Percentiles rank a stretch among this genome's conserved stretches.
Evolutionary conservation across 371 early-diverging fungal species (phyloP).

Genomic region (Entomophthora muscae): DNA sequence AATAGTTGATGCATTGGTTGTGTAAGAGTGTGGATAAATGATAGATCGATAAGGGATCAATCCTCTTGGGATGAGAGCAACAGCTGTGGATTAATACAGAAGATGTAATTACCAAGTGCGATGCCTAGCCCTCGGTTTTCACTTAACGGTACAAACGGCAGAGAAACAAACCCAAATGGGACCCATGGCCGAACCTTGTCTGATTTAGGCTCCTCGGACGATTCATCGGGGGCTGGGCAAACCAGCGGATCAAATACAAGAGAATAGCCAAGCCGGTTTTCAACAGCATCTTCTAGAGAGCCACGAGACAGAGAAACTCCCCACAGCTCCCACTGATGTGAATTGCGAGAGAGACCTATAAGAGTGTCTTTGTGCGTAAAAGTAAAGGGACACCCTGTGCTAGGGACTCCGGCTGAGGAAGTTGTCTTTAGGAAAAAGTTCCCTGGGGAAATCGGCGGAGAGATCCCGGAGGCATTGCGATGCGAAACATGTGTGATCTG

Average conservation of each 20-base stretch:
- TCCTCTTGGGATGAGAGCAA: not conserved
- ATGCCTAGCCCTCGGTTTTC: not conserved
- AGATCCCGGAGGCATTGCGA: not conserved
- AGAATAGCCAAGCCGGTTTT: not conserved
- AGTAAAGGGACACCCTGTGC: not conserved
- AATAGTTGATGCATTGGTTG: too few relatives aligned
- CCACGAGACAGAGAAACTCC: not conserved
- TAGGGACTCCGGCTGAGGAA: not conserved
- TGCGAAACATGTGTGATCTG: not conserved
- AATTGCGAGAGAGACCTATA: not conserved
- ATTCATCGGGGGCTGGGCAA: not conserved
- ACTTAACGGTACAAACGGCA: not conserved
- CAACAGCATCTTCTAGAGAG: not conserved
- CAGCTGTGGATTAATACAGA: not conserved
- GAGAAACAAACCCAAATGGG: not conserved
- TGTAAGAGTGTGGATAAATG: too few relatives aligned
- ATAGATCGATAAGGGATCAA: too few relatives aligned
- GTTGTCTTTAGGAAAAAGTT: not conserved
- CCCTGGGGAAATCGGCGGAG: not conserved
- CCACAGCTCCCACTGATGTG: not conserved
- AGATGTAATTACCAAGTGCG: not conserved
- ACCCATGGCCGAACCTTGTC: not conserved
- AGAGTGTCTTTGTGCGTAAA: not conserved
- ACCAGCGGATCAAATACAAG: not conserved
- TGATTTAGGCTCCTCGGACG: not conserved